Conservation (phyloP, 371 early-diverging fungal genomes). For the Zychaea mexicana region DNA sequence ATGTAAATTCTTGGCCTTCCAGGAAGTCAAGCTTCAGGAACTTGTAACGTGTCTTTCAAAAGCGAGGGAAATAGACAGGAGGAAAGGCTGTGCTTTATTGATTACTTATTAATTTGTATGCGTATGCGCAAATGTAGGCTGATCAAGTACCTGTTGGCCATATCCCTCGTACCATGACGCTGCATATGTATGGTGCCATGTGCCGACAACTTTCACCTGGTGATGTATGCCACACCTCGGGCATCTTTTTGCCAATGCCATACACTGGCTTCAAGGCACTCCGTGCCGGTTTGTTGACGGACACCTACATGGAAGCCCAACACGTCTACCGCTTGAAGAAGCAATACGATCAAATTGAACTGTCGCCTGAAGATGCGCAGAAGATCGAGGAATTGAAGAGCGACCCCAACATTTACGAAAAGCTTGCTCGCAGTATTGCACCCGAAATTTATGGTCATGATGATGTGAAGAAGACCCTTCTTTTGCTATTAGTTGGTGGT, state of each 20-base stretch:
- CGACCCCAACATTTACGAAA: slow-evolving; percentile 81
- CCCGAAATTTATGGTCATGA: slow-evolving; percentile 98
- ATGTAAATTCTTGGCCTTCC: slow-evolving; percentile 93
- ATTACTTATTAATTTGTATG: not conserved
- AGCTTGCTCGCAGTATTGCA: slow-evolving; percentile 91
- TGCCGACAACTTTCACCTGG: slow-evolving; percentile 91
- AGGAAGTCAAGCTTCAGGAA: slow-evolving; percentile 96
- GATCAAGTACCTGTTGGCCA: slow-evolving; percentile 99
- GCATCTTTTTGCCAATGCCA: slow-evolving; percentile 95
- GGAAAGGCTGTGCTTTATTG: not conserved
- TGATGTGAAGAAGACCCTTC: slow-evolving; percentile 93
- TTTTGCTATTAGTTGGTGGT: slow-evolving; percentile 91
- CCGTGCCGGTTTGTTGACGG: slow-evolving; percentile 94
- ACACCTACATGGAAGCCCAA: slow-evolving; percentile 94
- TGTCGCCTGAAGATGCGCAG: slow-evolving; percentile 63
- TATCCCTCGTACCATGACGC: slow-evolving; percentile 95
- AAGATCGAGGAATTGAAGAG: slow-evolving; percentile 64
- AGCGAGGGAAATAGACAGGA: not conserved
- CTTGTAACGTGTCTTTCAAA: slow-evolving; percentile 55
- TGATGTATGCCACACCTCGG: slow-evolving; percentile 87
- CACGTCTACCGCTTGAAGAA: slow-evolving; percentile 86
- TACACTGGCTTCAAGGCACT: slow-evolving; percentile 93
- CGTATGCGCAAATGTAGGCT: slow-evolving; percentile 50
- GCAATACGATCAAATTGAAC: slow-evolving; percentile 82
- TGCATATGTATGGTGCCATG: slow-evolving; percentile 86